Percentiles rank a stretch among this genome's conserved stretches.
Evolutionary conservation across 2,329 filamentous ascomycete genomes (phyloP).

Genomic region (Penicillium sp.): DNA sequence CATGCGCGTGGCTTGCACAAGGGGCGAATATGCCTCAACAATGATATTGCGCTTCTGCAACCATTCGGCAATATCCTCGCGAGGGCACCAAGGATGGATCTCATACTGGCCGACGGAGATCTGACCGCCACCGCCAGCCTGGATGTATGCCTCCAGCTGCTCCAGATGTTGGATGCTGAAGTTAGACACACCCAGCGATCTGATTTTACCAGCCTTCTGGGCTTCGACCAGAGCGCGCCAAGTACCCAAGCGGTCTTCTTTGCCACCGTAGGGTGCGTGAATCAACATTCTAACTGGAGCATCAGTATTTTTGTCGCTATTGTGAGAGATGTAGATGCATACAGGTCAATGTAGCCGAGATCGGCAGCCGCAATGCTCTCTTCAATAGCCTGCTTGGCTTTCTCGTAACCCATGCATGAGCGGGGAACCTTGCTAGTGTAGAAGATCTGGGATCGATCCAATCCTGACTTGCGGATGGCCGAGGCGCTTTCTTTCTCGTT

Average conservation of each 20-base stretch:
- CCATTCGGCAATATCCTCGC: conserved; percentile 80
- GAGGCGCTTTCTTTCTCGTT: conserved; percentile 58
- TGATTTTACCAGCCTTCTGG: conserved; percentile 39
- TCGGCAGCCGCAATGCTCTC: conserved; percentile 62
- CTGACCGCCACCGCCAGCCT: conserved; percentile 55
- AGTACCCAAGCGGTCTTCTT: conserved; percentile 38
- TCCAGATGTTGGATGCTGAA: conserved; percentile 42
- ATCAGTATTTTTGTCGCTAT: conserved; percentile 2
- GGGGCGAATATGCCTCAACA: conserved; percentile 57
- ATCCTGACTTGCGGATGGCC: conserved; percentile 53
- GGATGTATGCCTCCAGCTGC: conserved; percentile 43
- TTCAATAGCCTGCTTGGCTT: conserved; percentile 63
- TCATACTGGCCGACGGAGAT: conserved; percentile 87
- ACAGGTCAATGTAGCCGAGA: conserved; percentile 67
- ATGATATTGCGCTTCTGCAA: conserved; percentile 63
- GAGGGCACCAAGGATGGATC: conserved; percentile 81
- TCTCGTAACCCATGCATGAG: conserved; percentile 60
- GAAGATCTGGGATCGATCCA: conserved; percentile 59
- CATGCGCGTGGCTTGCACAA: conserved; percentile 48
- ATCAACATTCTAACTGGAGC: conserved; percentile 34
- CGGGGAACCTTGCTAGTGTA: conserved; percentile 63
- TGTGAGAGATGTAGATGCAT: conserved; percentile 29
- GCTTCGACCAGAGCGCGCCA: conserved; percentile 45
- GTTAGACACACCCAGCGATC: conserved; percentile 45
- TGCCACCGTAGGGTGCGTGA: conserved; percentile 42